Evolutionary conservation across 139 green algal genomes (phyloP).

Genomic region (Coccomyxa sp.): DNA sequence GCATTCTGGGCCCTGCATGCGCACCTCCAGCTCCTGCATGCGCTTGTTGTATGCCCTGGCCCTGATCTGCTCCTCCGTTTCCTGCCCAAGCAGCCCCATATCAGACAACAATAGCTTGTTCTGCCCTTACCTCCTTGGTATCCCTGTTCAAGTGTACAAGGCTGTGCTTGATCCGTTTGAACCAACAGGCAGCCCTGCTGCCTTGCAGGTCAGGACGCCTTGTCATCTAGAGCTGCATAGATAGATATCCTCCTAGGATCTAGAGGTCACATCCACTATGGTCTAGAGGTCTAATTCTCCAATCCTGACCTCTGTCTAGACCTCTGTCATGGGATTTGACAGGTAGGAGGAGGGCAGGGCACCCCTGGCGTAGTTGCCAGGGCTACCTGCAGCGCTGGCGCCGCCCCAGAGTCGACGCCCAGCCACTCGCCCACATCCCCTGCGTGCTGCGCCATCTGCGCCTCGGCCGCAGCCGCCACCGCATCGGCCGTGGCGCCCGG

Average conservation of each 20-base stretch:
- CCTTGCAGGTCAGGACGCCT: background rate
- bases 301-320: background rate
- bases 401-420: conserved; percentile 1
- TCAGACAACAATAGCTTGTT: background rate
- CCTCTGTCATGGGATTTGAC: background rate
- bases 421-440: conserved; percentile 17
- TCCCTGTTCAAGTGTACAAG: background rate
- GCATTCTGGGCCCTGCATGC: background rate
- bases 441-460: conserved; percentile 1
- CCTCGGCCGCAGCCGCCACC: conserved; percentile 6
- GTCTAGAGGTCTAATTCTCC: background rate
- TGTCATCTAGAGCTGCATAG: background rate
- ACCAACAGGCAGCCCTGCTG: background rate
- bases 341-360: background rate
- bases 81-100: background rate
- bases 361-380: background rate
- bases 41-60: background rate
- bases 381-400: background rate
- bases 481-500: background rate
- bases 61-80: background rate
- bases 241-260: background rate
- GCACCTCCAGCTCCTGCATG: background rate
- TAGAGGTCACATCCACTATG: background rate
- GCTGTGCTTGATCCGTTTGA: background rate
- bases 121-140: background rate